Evolutionary conservation across 257 asterid species (phyloP), one percentile per base, ranked within the genome.

Genomic region (Nicotiana attenuata): DNA sequence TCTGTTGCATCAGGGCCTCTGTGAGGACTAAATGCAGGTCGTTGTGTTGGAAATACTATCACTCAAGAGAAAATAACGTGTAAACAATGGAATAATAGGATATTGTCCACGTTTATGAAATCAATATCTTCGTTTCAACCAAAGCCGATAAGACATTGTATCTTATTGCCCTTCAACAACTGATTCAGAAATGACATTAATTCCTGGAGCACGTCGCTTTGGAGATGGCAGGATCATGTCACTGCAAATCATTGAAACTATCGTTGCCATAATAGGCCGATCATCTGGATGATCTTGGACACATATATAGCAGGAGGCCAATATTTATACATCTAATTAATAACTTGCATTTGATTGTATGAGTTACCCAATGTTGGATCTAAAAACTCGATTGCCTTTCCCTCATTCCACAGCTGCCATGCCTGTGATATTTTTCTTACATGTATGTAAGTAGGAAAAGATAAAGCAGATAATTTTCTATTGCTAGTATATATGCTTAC

Each of bases 231-330:
- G 66, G 19, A 10, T 64, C 64, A 41, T 64, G 16, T 76, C 85
- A 77, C 29, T 65, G 85, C 50, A 60, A 47, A 82, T 50, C 78
- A 76, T 77, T 38, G 66, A 63, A 76, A 77, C 61, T 15, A 82
- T 45, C 6, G 31, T 29, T 47, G 85, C 64, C 82, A 77, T 77
- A 3, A 75, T 82, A n/a, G n/a, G 82, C 13, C 85, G 35, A 60
- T 77, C 61, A 50, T 38, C 38, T 22, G 66, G 65, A 64, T 76
- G 35, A 11, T 68, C 81, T 59, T 78, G 83, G 20, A 83, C 55
- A 33, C 66, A 78, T 22, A n/a, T n/a, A n/a, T 29, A 29, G 31
- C 31, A 45, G 53, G 55, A 83, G 76, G 41, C 76, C 86, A 57
- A 78, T 50, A 57, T 28, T 65, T 11, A 78, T 83, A 61, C 76